Conservation (phyloP, 164 flowering plant species). For the Nymphaea colorata region DNA sequence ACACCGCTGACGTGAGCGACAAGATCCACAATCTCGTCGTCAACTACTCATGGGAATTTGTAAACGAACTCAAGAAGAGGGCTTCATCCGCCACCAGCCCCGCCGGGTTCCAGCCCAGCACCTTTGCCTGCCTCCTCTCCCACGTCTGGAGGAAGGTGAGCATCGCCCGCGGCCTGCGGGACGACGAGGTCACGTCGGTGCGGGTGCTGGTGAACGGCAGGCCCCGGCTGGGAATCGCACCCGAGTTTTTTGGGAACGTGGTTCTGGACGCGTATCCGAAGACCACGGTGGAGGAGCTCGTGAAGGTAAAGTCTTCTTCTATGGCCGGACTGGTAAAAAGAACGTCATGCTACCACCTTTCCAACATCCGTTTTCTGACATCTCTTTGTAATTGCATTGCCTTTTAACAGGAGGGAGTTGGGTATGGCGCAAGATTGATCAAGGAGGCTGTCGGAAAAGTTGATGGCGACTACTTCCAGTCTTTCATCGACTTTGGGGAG, state of each 20-base stretch:
- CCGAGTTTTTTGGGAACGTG: conserved; percentile 9
- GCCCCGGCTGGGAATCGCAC: neutral
- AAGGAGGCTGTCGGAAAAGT: conserved; percentile 6
- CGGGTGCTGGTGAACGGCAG: conserved; percentile 7
- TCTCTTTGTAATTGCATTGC: too few species aligned
- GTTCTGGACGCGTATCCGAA: conserved; percentile 10
- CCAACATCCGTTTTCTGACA: too few species aligned
- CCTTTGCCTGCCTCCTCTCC: conserved; percentile 5
- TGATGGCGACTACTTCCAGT: conserved; percentile 7
- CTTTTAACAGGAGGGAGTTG: neutral
- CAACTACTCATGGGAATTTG: neutral
- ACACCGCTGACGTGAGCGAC: neutral
- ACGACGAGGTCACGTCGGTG: conserved; percentile 2
- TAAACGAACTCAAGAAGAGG: conserved; percentile 1
- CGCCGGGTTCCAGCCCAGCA: neutral
- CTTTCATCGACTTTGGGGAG: conserved; percentile 10
- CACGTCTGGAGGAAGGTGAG: conserved; percentile 8
- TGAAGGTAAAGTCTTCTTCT: neutral
- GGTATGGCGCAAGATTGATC: conserved; percentile 4
- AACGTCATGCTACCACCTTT: too few species aligned
- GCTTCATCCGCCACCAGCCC: neutral
- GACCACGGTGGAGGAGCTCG: conserved; percentile 4
- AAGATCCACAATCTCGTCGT: neutral
- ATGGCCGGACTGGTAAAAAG: too few species aligned
- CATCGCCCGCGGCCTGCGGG: neutral